Conservation (phyloP, 139 green algal genomes). For the Tetradesmus lagerheimii region DNA sequence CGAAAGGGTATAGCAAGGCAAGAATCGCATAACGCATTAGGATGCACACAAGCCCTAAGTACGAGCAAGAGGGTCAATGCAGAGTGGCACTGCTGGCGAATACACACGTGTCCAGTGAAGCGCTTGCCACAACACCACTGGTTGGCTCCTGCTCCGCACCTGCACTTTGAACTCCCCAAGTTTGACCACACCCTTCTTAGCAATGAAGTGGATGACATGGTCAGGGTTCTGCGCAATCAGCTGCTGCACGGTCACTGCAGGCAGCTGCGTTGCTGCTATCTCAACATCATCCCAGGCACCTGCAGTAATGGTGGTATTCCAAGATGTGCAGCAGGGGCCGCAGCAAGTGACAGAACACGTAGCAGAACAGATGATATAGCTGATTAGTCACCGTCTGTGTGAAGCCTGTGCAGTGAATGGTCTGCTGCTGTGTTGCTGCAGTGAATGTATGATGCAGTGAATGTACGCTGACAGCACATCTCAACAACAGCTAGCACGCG, state of each 20-base stretch:
- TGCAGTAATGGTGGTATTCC: not conserved
- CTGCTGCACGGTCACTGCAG: slow-evolving; percentile 23
- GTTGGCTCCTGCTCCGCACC: not conserved
- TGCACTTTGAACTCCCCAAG: slow-evolving; percentile 46
- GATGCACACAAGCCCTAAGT: not conserved
- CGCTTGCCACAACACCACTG: too few species aligned
- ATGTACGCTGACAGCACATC: not conserved
- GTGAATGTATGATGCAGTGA: not conserved
- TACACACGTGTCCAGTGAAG: too few species aligned
- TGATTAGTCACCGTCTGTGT: too few species aligned
- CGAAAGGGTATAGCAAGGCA: not conserved
- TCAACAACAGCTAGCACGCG: not conserved
- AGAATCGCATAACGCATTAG: not conserved
- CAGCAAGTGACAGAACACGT: too few species aligned
- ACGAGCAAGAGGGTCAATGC: too few species aligned
- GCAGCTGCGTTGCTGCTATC: not conserved
- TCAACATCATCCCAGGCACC: slow-evolving; percentile 30
- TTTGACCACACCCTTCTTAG: slow-evolving; percentile 35
- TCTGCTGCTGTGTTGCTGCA: not conserved
- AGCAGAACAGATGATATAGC: too few species aligned
- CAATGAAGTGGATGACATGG: slow-evolving; percentile 37
- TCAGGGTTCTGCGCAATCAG: slow-evolving; percentile 29
- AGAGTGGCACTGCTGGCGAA: too few species aligned
- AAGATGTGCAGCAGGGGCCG: not conserved
- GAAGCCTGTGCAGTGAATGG: too few species aligned